Conservation (phyloP, 2,329 filamentous ascomycete genomes). For the Ascochyta fabae region DNA sequence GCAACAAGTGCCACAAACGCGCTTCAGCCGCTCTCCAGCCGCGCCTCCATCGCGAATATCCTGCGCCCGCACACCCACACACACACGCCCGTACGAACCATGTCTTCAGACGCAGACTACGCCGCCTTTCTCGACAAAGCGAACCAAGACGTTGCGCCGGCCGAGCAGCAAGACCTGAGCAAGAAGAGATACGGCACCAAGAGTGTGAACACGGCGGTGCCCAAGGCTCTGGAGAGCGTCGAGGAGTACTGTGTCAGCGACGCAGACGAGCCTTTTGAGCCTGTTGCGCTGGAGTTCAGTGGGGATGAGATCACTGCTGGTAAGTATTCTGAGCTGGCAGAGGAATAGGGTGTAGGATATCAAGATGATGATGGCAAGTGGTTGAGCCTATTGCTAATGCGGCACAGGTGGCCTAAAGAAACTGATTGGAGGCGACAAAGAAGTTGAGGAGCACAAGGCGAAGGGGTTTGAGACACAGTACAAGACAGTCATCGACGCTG, state of each 20-base stretch:
- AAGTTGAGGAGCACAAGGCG: conserved; percentile 69
- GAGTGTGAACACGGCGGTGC: conserved; percentile 62
- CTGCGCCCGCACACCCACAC: background rate
- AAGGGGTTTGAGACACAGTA: conserved; percentile 80
- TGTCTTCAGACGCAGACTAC: conserved; percentile 84
- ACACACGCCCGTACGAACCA: conserved; percentile 44
- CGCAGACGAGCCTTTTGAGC: conserved; percentile 83
- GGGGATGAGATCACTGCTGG: conserved; percentile 64
- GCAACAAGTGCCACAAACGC: background rate
- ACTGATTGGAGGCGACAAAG: conserved; percentile 66
- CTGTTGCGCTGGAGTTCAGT: conserved; percentile 71
- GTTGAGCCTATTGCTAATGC: background rate
- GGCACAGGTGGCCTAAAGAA: conserved; percentile 71
- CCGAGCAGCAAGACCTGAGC: conserved; percentile 31
- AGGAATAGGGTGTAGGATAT: background rate
- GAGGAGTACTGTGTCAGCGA: conserved; percentile 78
- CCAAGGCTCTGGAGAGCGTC: conserved; percentile 50
- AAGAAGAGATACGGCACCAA: conserved; percentile 42
- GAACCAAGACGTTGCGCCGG: conserved; percentile 66
- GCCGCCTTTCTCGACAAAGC: conserved; percentile 85
- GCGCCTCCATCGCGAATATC: background rate
- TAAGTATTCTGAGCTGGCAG: conserved; percentile 24
- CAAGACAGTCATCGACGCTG: conserved; percentile 69
- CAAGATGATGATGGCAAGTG: background rate
- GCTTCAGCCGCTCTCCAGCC: background rate